Base-by-base conservation (phyloP, 768 basidiomycete species). In the Daedalea quercina region DNA sequence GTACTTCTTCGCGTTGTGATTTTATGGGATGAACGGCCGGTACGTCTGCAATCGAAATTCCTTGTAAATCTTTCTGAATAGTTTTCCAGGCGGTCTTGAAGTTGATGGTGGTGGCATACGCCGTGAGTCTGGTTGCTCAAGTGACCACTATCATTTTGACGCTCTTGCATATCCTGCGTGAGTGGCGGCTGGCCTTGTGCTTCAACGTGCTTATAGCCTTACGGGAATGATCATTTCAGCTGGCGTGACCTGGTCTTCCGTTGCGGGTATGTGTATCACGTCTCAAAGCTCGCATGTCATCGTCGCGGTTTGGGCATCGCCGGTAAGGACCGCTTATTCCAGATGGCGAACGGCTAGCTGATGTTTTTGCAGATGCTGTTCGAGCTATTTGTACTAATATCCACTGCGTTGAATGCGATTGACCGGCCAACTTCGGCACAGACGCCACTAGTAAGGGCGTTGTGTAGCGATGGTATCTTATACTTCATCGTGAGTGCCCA, bases 21-120 rank as follows among this genome's bases (percentile, higher is more conserved):
- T 12, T 59, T 73, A 9, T 73, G 72, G 71, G 69, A 73, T n/a
- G 64, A 64, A 43, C 60, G 67, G 2, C 62, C 60, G 24, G 64
- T 67, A 47, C 34, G 62, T 52, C 24, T 13, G 9, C 9, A 17
- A 9, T 20, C 24, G 19, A 4, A 22, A 4, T 7, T 22, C 41
- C 15, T 34, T 24, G 20, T 26, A 22, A 11, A n/a, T 15, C 15
- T 28, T 20, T 17, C 34, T 22, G 3, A 23, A 22, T 44, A 22
- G 33, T 23, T 1, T 35, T 41, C 47, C 56, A 63, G 57, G 25
- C 60, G 35, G 52, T 66, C 12, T 31, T 66, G 12, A 54, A 56
- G 35, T 52, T 66, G 11, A 58, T 67, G 59, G 50, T 59, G 1
- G 26, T 50, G 3, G 65, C 67, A 9, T 64, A 64, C 51, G n/a